Conservation (phyloP, 345 rosid species). For the Acer yangbiense region DNA sequence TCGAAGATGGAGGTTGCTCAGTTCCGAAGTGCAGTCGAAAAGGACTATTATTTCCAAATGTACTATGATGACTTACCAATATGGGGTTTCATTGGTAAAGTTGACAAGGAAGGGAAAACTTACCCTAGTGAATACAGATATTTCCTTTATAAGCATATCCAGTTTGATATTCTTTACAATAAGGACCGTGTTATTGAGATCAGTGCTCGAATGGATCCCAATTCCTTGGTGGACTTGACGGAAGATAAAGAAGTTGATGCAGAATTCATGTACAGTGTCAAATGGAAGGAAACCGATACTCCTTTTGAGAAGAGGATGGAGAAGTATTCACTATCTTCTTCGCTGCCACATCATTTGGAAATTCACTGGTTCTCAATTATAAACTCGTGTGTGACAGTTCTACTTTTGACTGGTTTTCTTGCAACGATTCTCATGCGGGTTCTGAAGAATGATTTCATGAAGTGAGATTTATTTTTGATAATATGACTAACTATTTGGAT, state of each 20-base stretch:
- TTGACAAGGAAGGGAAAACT: constrained; percentile 70
- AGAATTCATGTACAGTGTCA: constrained; percentile 81
- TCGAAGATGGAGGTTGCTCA: constrained; percentile 55
- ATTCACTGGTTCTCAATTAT: constrained; percentile 95
- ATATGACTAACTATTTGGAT: background rate
- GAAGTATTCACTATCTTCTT: constrained; percentile 78
- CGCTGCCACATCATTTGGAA: constrained; percentile 88
- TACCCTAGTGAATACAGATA: constrained; percentile 66
- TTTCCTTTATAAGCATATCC: constrained; percentile 74
- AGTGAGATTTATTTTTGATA: constrained; percentile 46
- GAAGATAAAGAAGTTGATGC: constrained; percentile 80
- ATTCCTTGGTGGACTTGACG: constrained; percentile 66
- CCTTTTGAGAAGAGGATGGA: constrained; percentile 93
- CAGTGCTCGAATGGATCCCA: constrained; percentile 69
- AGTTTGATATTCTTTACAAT: constrained; percentile 70
- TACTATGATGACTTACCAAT: constrained; percentile 86
- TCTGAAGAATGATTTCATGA: constrained; percentile 85
- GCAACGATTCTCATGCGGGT: constrained; percentile 94
- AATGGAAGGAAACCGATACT: constrained; percentile 86
- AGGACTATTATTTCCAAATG: constrained; percentile 91
- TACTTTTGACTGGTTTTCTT: constrained; percentile 86
- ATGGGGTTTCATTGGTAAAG: constrained; percentile 89
- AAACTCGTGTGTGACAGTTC: constrained; percentile 89
- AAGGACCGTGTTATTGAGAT: constrained; percentile 81
- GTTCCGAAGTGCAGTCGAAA: constrained; percentile 64